phyloP scores from a whole-genome alignment of 768 basidiomycete species.

The Neoboletus magnificus region DNA sequence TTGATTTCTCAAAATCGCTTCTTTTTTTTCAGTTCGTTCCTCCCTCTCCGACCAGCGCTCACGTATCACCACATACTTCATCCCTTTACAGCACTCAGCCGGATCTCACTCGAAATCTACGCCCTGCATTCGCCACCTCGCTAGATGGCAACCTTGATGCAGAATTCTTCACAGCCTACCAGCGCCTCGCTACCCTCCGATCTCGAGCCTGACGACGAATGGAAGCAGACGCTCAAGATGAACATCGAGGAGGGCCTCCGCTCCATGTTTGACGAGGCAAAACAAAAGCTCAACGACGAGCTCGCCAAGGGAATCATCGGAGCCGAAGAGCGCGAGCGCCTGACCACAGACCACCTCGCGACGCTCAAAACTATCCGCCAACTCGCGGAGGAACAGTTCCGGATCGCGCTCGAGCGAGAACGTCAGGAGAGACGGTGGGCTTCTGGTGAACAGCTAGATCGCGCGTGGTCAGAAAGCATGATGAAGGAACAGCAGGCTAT shows the following conservation, averaged over 20 bases:
- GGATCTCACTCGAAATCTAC: conserved; percentile 4
- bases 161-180: conserved; percentile 11
- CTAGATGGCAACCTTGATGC: conserved; percentile 25
- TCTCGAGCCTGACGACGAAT: conserved; percentile 52
- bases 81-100: not conserved
- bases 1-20: conserved; percentile 6
- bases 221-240: conserved; percentile 47
- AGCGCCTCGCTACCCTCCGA: conserved; percentile 17
- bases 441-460: conserved; percentile 35
- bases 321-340: conserved; percentile 33
- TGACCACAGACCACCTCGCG: conserved; percentile 38
- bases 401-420: conserved; percentile 43
- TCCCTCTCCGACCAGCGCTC: not conserved
- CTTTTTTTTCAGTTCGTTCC: not conserved
- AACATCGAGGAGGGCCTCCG: conserved; percentile 48
- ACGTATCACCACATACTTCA: not conserved
- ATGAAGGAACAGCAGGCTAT: conserved; percentile 42
- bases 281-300: conserved; percentile 52
- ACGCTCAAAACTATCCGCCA: conserved; percentile 44
- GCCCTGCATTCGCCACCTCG: conserved; percentile 1
- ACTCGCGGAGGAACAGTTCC: conserved; percentile 47
- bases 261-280: conserved; percentile 55
- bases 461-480: conserved; percentile 33
- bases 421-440: conserved; percentile 50
- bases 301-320: conserved; percentile 42